These are phyloP conservation scores for Hibiscus trionum DNA, from an alignment of 345 rosid genomes.

Conservation along the genomic window DNA sequence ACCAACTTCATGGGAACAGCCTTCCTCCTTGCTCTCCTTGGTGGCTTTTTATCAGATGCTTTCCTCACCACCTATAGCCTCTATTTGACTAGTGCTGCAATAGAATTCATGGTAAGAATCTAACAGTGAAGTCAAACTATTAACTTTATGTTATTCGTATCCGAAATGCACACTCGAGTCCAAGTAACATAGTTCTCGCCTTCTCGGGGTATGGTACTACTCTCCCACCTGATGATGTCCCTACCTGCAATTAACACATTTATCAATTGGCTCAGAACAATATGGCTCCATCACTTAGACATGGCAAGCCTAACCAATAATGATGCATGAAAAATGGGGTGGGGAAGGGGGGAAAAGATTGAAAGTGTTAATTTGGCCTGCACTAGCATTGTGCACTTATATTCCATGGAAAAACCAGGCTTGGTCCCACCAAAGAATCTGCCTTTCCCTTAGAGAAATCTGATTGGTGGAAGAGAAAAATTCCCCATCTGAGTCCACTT, in stretches of 20 bases:
- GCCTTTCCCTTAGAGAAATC: constrained; percentile 1
- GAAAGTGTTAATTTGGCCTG: constrained; percentile 7
- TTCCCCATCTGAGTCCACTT: constrained; percentile 7
- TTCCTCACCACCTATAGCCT: constrained; percentile 59
- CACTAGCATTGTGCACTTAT: background rate
- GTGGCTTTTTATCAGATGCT: constrained; percentile 81
- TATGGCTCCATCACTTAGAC: constrained; percentile 10
- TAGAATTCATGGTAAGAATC: constrained; percentile 61
- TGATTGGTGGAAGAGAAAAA: constrained; percentile 9
- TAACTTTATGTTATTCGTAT: background rate
- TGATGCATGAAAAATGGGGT: background rate
- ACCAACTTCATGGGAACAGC: constrained; percentile 92
- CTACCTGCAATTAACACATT: background rate
- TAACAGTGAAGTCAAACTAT: background rate
- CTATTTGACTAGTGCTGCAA: constrained; percentile 58
- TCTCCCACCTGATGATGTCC: background rate
- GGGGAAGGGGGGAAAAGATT: background rate
- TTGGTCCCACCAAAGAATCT: constrained; percentile 15
- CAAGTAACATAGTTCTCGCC: background rate
- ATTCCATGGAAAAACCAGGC: background rate
- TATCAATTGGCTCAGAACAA: background rate
- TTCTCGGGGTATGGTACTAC: too few relatives aligned
- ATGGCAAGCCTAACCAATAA: constrained; percentile 10
- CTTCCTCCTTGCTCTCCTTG: constrained; percentile 77
- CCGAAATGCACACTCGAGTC: background rate